Conservation (phyloP, 371 early-diverging fungal genomes). For the Mortierella sp. region DNA sequence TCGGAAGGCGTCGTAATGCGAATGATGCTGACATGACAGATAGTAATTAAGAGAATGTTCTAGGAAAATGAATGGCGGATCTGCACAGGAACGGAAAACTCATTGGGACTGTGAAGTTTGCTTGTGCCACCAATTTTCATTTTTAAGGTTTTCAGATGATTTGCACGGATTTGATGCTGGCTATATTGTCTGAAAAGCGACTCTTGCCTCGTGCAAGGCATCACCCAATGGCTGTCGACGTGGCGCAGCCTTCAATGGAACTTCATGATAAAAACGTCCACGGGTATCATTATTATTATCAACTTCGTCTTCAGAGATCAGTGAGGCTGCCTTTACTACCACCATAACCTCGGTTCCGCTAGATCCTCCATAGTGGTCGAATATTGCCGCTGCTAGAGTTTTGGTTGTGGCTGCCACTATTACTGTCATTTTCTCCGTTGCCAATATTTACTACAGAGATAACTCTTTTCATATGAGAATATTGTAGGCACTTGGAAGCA, state of each 20-base stretch:
- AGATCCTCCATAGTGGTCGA: constrained; percentile 17
- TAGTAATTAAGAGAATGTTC: neutral
- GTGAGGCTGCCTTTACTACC: constrained; percentile 20
- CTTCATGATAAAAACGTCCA: too few relatives aligned
- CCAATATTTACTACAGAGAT: too few relatives aligned
- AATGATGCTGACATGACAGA: constrained; percentile 22
- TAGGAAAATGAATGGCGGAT: neutral
- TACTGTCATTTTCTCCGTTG: neutral
- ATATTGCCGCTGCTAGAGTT: neutral
- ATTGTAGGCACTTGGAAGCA: too few relatives aligned
- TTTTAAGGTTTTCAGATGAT: too few relatives aligned
- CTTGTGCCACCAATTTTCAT: too few relatives aligned
- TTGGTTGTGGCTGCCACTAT: neutral
- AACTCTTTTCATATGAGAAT: too few relatives aligned
- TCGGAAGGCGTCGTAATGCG: constrained; percentile 22
- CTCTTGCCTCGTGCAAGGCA: too few relatives aligned
- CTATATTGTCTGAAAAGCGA: too few relatives aligned
- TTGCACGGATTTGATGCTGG: too few relatives aligned
- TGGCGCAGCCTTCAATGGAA: too few relatives aligned
- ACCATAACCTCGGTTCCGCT: constrained; percentile 30
- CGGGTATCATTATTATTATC: neutral
- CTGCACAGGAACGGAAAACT: neutral
- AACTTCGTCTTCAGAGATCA: neutral
- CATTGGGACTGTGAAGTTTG: neutral
- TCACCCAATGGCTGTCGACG: too few relatives aligned